A percentile compares a stretch with the other conserved stretches of the same genome.
These are phyloP conservation scores for Arthrobotrys sinensis DNA, from an alignment of 2,329 filamentous ascomycete species.

Conservation along the genomic window DNA sequence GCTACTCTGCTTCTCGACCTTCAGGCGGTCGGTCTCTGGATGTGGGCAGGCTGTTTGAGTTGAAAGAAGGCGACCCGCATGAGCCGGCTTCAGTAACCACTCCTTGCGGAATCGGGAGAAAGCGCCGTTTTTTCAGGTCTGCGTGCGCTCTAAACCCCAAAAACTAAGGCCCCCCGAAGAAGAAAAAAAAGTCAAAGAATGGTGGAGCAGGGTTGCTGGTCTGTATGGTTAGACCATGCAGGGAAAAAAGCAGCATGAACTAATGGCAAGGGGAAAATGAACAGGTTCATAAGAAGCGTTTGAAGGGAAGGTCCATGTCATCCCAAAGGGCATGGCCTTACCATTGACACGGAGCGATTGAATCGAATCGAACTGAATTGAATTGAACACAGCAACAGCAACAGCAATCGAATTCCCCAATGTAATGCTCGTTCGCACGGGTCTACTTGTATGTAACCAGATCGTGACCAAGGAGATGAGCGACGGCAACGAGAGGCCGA, in stretches of 20 bases:
- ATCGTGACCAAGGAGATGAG: slow-evolving; percentile 34
- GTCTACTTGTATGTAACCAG: slow-evolving; percentile 19
- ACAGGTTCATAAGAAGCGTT: slow-evolving; percentile 44
- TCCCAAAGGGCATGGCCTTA: slow-evolving; percentile 18
- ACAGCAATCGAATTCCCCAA: slow-evolving; percentile 23
- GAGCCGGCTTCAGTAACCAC: slow-evolving; percentile 60
- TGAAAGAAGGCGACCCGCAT: slow-evolving; percentile 61
- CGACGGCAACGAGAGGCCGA: slow-evolving; percentile 7
- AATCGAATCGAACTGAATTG: slow-evolving; percentile 9
- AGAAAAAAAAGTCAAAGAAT: slow-evolving; percentile 53
- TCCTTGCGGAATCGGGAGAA: slow-evolving; percentile 61
- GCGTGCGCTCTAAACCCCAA: slow-evolving; percentile 58
- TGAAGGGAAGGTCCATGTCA: slow-evolving; percentile 49
- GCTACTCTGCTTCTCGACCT: slow-evolving; percentile 7
- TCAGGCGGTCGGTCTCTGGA: slow-evolving; percentile 21
- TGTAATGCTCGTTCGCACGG: slow-evolving; percentile 34
- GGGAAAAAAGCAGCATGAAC: slow-evolving; percentile 44
- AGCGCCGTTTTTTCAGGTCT: slow-evolving; percentile 61
- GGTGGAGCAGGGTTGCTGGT: slow-evolving; percentile 55
- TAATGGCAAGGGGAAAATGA: slow-evolving; percentile 47
- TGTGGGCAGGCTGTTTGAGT: slow-evolving; percentile 55
- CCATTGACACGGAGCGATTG: slow-evolving; percentile 15
- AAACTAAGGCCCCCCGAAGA: slow-evolving; percentile 34
- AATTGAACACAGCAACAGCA: background rate
- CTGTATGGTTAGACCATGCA: slow-evolving; percentile 56